Evolutionary conservation across 2,329 filamentous ascomycete genomes (phyloP).

Genomic region (Apiospora saccharicola): DNA sequence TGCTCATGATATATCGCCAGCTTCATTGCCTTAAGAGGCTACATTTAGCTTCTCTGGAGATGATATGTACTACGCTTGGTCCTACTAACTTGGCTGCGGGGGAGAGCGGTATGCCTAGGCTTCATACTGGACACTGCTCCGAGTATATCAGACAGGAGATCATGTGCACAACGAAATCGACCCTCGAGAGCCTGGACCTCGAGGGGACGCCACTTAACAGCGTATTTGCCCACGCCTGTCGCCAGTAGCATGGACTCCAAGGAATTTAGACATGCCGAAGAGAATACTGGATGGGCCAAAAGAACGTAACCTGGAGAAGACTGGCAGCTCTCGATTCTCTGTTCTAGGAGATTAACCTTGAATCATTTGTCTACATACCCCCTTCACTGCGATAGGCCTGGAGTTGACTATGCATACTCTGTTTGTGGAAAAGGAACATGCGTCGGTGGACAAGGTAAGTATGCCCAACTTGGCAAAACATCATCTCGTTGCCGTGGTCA

Average conservation of each 20-base stretch:
- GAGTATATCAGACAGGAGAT: background rate
- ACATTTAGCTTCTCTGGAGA: background rate
- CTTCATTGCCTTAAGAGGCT: background rate
- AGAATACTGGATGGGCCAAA: background rate
- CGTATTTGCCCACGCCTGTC: background rate
- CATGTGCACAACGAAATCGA: background rate
- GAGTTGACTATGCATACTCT: no score
- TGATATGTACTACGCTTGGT: background rate
- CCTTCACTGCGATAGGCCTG: no score
- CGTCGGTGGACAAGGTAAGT: no score
- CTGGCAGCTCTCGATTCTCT: no score
- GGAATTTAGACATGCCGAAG: background rate
- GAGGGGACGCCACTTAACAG: background rate
- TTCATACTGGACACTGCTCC: background rate
- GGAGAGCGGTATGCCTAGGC: background rate
- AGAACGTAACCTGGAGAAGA: no score
- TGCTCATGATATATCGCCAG: background rate
- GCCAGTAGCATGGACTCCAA: background rate
- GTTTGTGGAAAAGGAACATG: no score
- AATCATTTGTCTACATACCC: no score
- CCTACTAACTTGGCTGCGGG: no score
- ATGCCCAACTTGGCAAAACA: no score
- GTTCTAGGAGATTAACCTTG: no score
- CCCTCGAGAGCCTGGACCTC: background rate
- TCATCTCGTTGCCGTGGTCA: no score